Evolutionary conservation across 257 asterid genomes (phyloP).

Genomic region (Lantana camara): DNA sequence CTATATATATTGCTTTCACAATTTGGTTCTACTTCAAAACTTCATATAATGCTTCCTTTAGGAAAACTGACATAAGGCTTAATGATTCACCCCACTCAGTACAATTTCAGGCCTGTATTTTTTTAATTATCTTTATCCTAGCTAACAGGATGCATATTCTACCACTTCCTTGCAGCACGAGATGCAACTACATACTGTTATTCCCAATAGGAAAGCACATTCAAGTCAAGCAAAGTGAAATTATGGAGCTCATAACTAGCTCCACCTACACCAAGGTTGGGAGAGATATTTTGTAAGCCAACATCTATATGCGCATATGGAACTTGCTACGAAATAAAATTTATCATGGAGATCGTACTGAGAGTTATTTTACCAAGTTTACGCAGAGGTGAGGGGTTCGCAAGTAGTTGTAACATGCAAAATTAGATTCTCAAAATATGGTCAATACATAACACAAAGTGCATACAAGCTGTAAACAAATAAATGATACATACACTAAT

Average conservation of each 20-base stretch:
- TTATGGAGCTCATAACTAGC: background rate
- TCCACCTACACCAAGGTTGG: too few species aligned
- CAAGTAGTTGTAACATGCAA: background rate
- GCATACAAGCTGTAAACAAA: slow-evolving; percentile 12
- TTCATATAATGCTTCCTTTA: background rate
- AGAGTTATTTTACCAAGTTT: background rate
- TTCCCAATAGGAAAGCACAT: background rate
- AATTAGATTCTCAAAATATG: background rate
- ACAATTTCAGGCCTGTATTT: background rate
- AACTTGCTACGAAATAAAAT: background rate
- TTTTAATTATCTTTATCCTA: background rate
- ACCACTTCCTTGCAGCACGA: background rate
- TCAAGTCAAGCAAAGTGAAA: slow-evolving; percentile 2
- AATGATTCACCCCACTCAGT: background rate
- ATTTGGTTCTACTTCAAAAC: background rate
- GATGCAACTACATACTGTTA: background rate
- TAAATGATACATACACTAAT: slow-evolving; percentile 41
- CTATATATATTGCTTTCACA: background rate
- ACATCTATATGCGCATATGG: background rate
- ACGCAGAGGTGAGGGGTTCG: slow-evolving; percentile 3
- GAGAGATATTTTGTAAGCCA: slow-evolving; percentile 2
- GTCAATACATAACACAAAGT: background rate
- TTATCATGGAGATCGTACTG: background rate
- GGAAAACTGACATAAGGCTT: background rate
- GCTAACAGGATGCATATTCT: background rate